Evolutionary conservation across 495 filamentous ascomycete genomes (phyloP), one percentile per base, ranked within the genome.

Genomic region (Hyaloscypha hepaticicola): DNA sequence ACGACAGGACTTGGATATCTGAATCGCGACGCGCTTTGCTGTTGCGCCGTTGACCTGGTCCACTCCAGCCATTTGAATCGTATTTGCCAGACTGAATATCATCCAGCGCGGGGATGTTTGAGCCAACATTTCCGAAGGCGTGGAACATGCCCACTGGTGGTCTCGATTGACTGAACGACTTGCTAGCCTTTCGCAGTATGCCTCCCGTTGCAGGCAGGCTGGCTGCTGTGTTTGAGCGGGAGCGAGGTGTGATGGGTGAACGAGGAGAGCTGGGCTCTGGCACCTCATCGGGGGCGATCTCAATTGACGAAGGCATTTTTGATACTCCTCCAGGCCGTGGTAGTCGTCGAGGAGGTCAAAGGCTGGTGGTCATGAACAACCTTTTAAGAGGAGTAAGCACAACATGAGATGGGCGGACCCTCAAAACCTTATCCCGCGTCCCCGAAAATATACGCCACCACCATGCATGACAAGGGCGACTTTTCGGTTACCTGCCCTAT

Each of bases 131-230:
- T 53, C 79, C 80, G 6, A 80, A 83, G 11, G 82, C 83, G 38
- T 81, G 77, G 75, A 79, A 81, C 76, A 85, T 81, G 51, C 82
- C 82, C 14, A 76, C 74, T 5, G 81, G 83, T 16, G 79, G 77
- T 25, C 75, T 74, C 5, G 81, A 81, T 50, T 81, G 72, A 24
- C 77, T 67, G 59, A 85, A 78, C 28, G 76, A 76, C 19, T 76
- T 65, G 4, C 77, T 77, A 5, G 78, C 78, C 52, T 73, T 76
- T 41, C 76, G 75, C 24, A 78, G 58, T 2, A 70, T 69, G 49
- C 62, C 64, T 55, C 67, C 52, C 29, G 72, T n/a, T 29, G 55
- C 58, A 21, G 72, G 66, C 55, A 66, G 31, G 55, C 33, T 25
- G 52, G 75, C 55, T 24, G 45, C 27, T 41, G 49, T 55, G 26